A percentile compares a stretch with the other conserved stretches of the same genome.
Conservation (phyloP, 768 basidiomycete genomes). For the Termitomyces sp. region DNA sequence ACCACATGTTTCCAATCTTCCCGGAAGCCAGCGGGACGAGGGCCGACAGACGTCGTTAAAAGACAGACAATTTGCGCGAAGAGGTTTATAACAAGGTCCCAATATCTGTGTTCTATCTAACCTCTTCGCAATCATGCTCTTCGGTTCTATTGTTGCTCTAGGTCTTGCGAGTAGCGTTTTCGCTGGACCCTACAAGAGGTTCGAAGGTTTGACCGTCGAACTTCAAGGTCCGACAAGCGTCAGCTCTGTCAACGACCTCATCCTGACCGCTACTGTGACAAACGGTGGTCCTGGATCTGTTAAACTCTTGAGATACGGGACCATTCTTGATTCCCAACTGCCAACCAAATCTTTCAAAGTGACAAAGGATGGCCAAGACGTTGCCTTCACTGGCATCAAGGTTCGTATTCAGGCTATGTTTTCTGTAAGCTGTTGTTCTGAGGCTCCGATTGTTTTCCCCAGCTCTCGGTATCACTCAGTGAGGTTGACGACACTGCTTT, state of each 20-base stretch:
- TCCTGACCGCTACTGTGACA: slow-evolving; percentile 34
- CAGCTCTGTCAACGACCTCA: slow-evolving; percentile 31
- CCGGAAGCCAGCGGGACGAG: not conserved
- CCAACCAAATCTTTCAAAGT: slow-evolving; percentile 39
- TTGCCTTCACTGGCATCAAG: slow-evolving; percentile 39
- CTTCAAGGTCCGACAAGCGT: slow-evolving; percentile 24
- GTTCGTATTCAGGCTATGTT: slow-evolving; percentile 12
- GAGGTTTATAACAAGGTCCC: not conserved
- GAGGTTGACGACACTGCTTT: slow-evolving; percentile 34
- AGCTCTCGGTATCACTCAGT: slow-evolving; percentile 31
- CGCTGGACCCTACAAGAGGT: slow-evolving; percentile 26
- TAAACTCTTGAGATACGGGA: slow-evolving; percentile 41
- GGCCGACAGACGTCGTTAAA: not conserved
- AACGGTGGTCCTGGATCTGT: slow-evolving; percentile 33
- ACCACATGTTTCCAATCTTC: not conserved
- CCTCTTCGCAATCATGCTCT: slow-evolving; percentile 18
- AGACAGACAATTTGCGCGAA: not conserved
- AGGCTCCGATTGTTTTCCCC: not conserved
- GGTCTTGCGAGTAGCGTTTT: slow-evolving; percentile 20
- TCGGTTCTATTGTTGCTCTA: slow-evolving; percentile 21
- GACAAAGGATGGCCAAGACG: slow-evolving; percentile 30
- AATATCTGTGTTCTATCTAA: not conserved
- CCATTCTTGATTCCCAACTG: slow-evolving; percentile 35
- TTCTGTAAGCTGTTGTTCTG: not conserved
- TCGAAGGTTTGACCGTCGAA: slow-evolving; percentile 25